phyloP scores from a whole-genome alignment of 768 basidiomycete species.

The Hydnum rufescens region DNA sequence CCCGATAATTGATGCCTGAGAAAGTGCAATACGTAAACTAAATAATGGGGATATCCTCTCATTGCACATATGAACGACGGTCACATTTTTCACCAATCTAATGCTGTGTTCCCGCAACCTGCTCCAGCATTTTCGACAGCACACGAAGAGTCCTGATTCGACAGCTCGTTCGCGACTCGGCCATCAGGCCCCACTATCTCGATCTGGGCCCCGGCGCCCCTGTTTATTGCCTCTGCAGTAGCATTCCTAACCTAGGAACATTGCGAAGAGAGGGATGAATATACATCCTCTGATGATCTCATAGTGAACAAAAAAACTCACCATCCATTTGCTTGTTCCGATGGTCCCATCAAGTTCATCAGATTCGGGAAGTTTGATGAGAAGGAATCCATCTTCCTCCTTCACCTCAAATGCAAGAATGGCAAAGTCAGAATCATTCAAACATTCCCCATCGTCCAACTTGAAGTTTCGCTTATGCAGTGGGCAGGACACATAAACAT shows the following conservation, averaged over 20 bases:
- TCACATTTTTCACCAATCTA: no score
- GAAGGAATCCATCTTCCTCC: constrained; percentile 24
- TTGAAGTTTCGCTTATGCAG: constrained; percentile 50
- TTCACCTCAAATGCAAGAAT: constrained; percentile 43
- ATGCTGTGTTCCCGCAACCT: constrained; percentile 9
- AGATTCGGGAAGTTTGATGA: constrained; percentile 32
- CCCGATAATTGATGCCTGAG: no score
- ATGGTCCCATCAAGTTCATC: constrained; percentile 38
- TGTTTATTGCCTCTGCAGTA: constrained; percentile 22
- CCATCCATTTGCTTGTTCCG: constrained; percentile 45
- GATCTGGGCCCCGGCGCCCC: constrained; percentile 15
- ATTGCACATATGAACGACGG: no score
- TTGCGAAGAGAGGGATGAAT: not conserved
- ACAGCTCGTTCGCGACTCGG: constrained; percentile 6
- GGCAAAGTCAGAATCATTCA: constrained; percentile 37
- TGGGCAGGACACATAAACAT: constrained; percentile 33
- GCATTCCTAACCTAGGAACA: constrained; percentile 24
- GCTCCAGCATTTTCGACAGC: constrained; percentile 2
- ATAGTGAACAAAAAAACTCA: not conserved
- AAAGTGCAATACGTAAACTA: no score
- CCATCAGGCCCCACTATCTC: constrained; percentile 21
- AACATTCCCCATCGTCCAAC: constrained; percentile 33
- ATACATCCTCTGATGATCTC: not conserved
- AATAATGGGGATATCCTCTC: no score
- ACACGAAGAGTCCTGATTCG: not conserved